phyloP scores from a whole-genome alignment of 129 eudicot genomes.

The Centella asiatica region DNA sequence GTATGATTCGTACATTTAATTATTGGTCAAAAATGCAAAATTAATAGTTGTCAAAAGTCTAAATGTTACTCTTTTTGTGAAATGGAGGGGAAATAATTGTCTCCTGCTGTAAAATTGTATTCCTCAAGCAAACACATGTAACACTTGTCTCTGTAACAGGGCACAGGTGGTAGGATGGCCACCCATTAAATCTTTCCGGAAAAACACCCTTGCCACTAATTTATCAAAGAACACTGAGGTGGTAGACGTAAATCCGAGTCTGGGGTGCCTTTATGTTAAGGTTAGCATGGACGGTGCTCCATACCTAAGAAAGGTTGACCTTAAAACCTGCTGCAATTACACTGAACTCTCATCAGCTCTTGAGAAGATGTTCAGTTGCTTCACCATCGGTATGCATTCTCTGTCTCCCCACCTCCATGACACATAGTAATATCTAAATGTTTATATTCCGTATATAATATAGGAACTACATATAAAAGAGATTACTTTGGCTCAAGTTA shows the following conservation, averaged over 20 bases:
- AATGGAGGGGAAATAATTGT: neutral
- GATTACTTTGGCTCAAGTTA: neutral
- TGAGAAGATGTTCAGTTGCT: conserved; percentile 97
- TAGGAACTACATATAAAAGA: neutral
- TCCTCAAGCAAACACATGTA: neutral
- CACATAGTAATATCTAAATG: too few relatives aligned
- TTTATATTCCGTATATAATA: too few relatives aligned
- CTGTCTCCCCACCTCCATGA: neutral
- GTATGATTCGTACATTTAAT: too few relatives aligned
- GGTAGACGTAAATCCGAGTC: conserved; percentile 30
- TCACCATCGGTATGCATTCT: conserved; percentile 55
- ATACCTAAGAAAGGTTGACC: conserved; percentile 87
- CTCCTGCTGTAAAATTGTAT: conserved; percentile 10
- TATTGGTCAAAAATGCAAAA: too few relatives aligned
- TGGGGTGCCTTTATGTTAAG: conserved; percentile 77
- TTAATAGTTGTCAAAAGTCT: too few relatives aligned
- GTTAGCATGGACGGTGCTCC: conserved; percentile 99
- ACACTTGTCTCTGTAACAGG: conserved; percentile 35
- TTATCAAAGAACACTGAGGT: conserved; percentile 29
- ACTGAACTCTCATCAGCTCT: conserved; percentile 79
- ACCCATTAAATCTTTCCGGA: conserved; percentile 83
- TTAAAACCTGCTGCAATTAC: conserved; percentile 62
- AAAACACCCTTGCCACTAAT: conserved; percentile 76
- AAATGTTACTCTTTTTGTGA: too few relatives aligned
- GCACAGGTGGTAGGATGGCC: conserved; percentile 99